A percentile compares a stretch with the other conserved stretches of the same genome.
These are phyloP conservation scores for Croton setiger DNA, from an alignment of 441 rosid species.

Conservation along the genomic window DNA sequence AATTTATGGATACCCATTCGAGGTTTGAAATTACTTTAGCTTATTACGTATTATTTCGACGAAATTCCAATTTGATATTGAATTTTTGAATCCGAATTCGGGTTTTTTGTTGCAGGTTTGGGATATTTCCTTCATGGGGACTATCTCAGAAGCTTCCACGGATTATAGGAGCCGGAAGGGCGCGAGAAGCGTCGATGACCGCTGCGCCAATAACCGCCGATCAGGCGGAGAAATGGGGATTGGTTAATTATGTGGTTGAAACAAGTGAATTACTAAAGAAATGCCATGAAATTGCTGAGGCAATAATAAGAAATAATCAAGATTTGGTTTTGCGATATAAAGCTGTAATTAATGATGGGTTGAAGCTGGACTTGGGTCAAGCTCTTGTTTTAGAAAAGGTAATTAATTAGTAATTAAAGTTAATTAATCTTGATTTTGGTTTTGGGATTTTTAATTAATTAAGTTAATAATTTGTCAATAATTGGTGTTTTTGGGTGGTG, in stretches of 20 bases:
- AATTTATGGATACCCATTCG: constrained; percentile 82
- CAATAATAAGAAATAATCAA: constrained; percentile 63
- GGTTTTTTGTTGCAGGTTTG: constrained; percentile 39
- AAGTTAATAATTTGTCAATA: neutral
- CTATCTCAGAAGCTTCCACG: constrained; percentile 87
- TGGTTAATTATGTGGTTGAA: constrained; percentile 81
- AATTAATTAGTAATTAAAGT: neutral
- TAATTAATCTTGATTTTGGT: neutral
- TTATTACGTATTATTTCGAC: too few relatives aligned
- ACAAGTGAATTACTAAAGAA: constrained; percentile 51
- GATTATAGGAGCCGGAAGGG: constrained; percentile 71
- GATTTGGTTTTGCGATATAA: constrained; percentile 75
- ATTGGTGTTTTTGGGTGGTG: neutral
- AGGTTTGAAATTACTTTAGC: constrained; percentile 32
- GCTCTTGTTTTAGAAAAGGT: constrained; percentile 88
- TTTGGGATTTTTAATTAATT: neutral
- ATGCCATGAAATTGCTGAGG: constrained; percentile 60
- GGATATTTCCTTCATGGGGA: constrained; percentile 95
- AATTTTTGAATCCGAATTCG: neutral
- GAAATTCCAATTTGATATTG: neutral
- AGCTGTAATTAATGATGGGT: constrained; percentile 73
- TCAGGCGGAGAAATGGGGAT: constrained; percentile 79
- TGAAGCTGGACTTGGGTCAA: constrained; percentile 61
- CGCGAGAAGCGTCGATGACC: constrained; percentile 72
- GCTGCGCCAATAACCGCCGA: constrained; percentile 70